Conservation (phyloP, 345 rosid species). For the Acer campestre region DNA sequence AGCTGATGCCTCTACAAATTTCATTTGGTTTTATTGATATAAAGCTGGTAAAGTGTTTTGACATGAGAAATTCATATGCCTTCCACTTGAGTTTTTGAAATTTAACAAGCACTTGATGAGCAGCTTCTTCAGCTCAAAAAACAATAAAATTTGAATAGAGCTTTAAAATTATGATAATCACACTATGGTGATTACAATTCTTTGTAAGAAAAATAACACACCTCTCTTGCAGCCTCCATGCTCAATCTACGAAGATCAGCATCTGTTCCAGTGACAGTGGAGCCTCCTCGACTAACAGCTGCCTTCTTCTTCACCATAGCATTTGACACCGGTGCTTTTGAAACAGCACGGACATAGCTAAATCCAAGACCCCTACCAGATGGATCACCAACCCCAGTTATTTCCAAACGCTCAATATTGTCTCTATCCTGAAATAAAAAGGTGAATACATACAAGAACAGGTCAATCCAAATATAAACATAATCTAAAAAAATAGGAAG, state of each 20-base stretch:
- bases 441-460: background rate
- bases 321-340: slow-evolving; percentile 84
- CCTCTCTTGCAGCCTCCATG: slow-evolving; percentile 99
- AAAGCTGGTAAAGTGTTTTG: background rate
- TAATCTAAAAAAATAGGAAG: background rate
- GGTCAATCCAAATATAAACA: background rate
- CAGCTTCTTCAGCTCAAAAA: background rate
- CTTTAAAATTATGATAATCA: background rate
- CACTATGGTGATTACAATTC: background rate
- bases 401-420: slow-evolving; percentile 95
- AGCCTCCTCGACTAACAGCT: slow-evolving; percentile 81
- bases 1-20: background rate
- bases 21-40: background rate
- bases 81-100: background rate
- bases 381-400: slow-evolving; percentile 99
- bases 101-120: background rate
- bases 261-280: slow-evolving; percentile 97
- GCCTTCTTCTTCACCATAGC: slow-evolving; percentile 79
- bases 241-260: slow-evolving; percentile 98
- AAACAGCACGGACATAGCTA: slow-evolving; percentile 89
- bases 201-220: slow-evolving; percentile 29
- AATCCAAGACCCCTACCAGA: slow-evolving; percentile 98
- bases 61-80: background rate
- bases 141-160: background rate
- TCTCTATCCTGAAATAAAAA: slow-evolving; percentile 70